Evolutionary conservation across 2,329 filamentous ascomycete genomes (phyloP), one percentile per base, ranked within the genome.

Genomic region (Fusarium sulawesiense): DNA sequence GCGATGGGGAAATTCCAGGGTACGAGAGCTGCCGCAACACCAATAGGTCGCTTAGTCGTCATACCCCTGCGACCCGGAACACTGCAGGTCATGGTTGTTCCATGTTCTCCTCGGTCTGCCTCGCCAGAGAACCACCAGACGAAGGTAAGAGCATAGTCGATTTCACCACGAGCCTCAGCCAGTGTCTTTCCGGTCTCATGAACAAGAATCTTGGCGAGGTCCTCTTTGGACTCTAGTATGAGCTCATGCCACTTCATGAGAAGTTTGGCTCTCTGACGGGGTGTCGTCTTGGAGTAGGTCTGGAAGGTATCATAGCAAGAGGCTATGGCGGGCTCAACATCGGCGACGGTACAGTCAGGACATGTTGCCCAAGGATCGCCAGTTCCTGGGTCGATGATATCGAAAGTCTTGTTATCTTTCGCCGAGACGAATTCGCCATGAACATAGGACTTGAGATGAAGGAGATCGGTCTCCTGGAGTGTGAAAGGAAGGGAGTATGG

Each of bases 41-140:
- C 79, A 7, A 81, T 62, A 1, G 80, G 80, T 56, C 80, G 78
- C 45, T 94, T 94, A 72, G 94, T 86, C 0, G 90, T 91, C 94
- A 87, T 4, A 90, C 84, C 14, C 91, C 84, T 8, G 1, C 34
- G 18, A 12, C 34, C 34, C 0, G 34, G 34, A 37, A 37, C 18
- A 37, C 34, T 37, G 18, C 18, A 37, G 6, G 34, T 37, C 34
- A 37, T 37, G 18, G 34, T 92, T 83, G 6, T 68, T 42, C 1
- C 85, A 85, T 18, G 92, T 92, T 82, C 75, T 37, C 90, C 27
- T 84, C 71, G 45, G 16, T 73, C 53, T 78, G 84, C 83, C 68
- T 86, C 84, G 13, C 83, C 83, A 0, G 84, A 79, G 66, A 89
- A 89, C 87, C 87, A 89, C 79, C 85, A 85, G 3, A 83, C 81